Base-by-base conservation (phyloP, 2,329 filamentous ascomycete genomes). In the Cadophora gregata region DNA sequence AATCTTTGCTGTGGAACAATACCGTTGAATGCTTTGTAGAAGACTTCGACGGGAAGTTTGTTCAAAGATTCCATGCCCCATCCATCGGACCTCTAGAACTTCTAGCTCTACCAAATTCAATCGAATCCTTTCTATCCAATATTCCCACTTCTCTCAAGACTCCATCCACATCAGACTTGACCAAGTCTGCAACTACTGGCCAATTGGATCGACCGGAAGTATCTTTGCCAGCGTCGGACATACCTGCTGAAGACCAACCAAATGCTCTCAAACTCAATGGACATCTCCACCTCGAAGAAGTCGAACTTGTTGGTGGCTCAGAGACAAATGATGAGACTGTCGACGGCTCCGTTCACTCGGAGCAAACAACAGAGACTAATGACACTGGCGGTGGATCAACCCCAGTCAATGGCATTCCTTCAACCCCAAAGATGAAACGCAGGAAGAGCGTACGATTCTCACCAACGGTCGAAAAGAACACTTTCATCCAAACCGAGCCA, bases 371-470 rank as follows among this genome's bases (percentile, higher is more conserved):
- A 16, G 59, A 67, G 51, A 66, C 64, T 14, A 66, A 63, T 36
- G 45, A 61, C 25, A 50, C 58, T 8, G 21, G 64, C 19, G 25
- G 38, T 16, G 68, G 64, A 50, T 69, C 69, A 56, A 67, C 65
- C 10, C 36, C 64, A n/a, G 25, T 50, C 55, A 70, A 70, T 31
- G 59, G 61, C n/a, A 47, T 53, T 33, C 66, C 71, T 6, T 62
- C 65, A 21, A 68, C 70, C 4, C 70, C 67, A 9, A 70, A 74
- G 4, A 81, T 81, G 12, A 82, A 82, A 42, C 70, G 72, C 80
- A 82, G 42, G 79, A 93, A 92, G 79, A 89, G 85, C 63, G 90
- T 93, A 1, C 86, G 89, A 9, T 93, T 93, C 73, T 91, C 90
- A 3, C 85, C 89, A 0, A 85, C 83, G 16, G 86, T 92, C 1